These are phyloP conservation scores for Pilatotrama ljubarskyi DNA, from an alignment of 768 basidiomycete genomes.

Conservation along the genomic window DNA sequence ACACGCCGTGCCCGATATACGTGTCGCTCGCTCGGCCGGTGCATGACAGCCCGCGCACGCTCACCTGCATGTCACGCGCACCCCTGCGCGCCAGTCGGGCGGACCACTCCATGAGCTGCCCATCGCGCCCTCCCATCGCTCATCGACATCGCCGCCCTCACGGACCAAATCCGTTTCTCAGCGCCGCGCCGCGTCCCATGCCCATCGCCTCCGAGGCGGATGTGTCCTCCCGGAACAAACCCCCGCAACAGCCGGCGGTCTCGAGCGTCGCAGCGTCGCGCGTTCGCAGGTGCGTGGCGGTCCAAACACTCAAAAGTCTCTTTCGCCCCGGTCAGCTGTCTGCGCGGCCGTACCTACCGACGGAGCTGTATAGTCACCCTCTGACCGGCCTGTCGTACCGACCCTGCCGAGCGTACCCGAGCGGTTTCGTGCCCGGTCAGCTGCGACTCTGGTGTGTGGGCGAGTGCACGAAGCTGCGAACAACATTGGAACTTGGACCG, in stretches of 20 bases:
- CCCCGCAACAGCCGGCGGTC: background rate
- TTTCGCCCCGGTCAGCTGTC: conserved; percentile 6
- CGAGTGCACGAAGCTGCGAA: background rate
- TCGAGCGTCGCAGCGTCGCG: background rate
- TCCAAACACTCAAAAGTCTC: conserved; percentile 3
- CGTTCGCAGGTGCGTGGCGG: conserved; percentile 10
- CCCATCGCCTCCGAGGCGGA: background rate
- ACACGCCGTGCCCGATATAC: background rate
- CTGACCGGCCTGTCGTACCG: conserved; percentile 8
- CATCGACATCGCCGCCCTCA: no score
- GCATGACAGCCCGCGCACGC: conserved; percentile 1
- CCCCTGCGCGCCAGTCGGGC: background rate
- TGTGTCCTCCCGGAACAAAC: background rate
- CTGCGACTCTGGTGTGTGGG: background rate
- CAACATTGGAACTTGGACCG: background rate
- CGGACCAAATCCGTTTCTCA: no score
- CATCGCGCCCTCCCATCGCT: background rate
- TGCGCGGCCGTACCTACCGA: background rate
- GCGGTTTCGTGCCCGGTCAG: conserved; percentile 2
- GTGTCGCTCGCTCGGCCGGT: conserved; percentile 10
- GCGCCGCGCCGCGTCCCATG: background rate
- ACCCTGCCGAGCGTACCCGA: background rate
- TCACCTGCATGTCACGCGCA: conserved; percentile 1
- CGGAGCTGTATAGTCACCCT: background rate
- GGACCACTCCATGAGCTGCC: conserved; percentile 6